Conservation (phyloP, 306 rosid genomes). For the Acacia confusa region DNA sequence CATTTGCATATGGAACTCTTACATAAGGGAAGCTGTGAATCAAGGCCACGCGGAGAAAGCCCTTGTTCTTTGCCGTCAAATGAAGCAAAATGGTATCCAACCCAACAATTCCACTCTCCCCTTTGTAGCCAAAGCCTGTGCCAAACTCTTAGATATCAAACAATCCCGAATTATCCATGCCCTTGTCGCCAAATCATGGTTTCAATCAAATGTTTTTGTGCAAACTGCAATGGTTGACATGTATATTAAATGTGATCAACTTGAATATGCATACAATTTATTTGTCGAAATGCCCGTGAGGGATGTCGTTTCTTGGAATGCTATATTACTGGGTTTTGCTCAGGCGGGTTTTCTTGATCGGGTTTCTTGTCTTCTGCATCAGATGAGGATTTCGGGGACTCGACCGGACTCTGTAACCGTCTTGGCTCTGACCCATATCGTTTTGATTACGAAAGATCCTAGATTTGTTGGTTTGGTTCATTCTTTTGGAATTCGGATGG, state of each 20-base stretch:
- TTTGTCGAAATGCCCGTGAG: constrained; percentile 55
- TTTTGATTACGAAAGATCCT: constrained; percentile 34
- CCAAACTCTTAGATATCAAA: constrained; percentile 39
- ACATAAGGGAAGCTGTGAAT: constrained; percentile 45
- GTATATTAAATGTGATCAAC: constrained; percentile 47
- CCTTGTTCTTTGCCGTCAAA: constrained; percentile 43
- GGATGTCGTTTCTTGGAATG: constrained; percentile 64
- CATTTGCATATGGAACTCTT: constrained; percentile 38
- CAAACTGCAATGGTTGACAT: constrained; percentile 55
- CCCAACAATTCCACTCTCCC: constrained; percentile 57
- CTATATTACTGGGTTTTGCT: constrained; percentile 60
- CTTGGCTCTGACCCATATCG: constrained; percentile 47
- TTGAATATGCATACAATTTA: constrained; percentile 45
- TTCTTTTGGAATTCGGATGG: constrained; percentile 53
- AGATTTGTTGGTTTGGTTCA: constrained; percentile 48
- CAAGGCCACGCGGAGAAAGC: constrained; percentile 40
- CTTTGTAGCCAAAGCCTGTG: constrained; percentile 53
- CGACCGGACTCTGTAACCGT: constrained; percentile 54
- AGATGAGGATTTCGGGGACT: constrained; percentile 54
- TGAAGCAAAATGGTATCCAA: constrained; percentile 45
- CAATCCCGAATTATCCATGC: constrained; percentile 49
- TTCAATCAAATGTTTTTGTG: constrained; percentile 43
- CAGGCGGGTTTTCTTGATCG: constrained; percentile 39
- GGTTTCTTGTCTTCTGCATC: constrained; percentile 37
- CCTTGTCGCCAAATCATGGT: constrained; percentile 49